Percentiles rank a stretch among this genome's conserved stretches.
These are phyloP conservation scores for Botrytis fabae DNA, from an alignment of 2,329 filamentous ascomycete genomes.

Conservation along the genomic window DNA sequence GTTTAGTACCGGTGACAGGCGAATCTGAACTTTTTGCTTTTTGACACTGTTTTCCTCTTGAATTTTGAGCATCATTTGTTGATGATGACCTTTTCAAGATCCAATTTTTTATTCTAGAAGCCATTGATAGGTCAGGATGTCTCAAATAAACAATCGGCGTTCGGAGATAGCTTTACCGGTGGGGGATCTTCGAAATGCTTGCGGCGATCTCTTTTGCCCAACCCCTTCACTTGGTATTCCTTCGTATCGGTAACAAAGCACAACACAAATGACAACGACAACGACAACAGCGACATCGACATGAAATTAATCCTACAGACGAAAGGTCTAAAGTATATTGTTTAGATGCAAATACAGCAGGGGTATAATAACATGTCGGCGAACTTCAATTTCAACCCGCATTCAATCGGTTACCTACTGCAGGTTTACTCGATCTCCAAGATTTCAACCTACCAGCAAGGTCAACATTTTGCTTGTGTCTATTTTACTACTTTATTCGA, in stretches of 20 bases:
- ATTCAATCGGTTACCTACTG: neutral
- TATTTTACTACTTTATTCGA: neutral
- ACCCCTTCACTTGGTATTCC: neutral
- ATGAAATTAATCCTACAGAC: neutral
- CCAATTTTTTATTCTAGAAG: neutral
- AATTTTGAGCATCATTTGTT: neutral
- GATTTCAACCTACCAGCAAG: neutral
- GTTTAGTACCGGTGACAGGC: too few species aligned
- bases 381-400: neutral
- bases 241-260: neutral
- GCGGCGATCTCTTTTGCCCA: neutral
- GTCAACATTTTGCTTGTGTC: neutral
- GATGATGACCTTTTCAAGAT: neutral
- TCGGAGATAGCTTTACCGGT: constrained; percentile 5
- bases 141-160: neutral
- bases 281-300: neutral
- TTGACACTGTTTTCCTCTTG: neutral
- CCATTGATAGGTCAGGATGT: neutral
- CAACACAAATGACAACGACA: too few species aligned
- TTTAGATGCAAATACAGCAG: neutral
- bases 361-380: neutral
- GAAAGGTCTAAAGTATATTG: neutral
- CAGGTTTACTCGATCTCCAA: neutral
- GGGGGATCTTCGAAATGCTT: constrained; percentile 8
- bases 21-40: neutral